Evolutionary conservation across 2,329 filamentous ascomycete species (phyloP), one percentile per base, ranked within the genome.

Genomic region (Emmonsiellopsis sp.): DNA sequence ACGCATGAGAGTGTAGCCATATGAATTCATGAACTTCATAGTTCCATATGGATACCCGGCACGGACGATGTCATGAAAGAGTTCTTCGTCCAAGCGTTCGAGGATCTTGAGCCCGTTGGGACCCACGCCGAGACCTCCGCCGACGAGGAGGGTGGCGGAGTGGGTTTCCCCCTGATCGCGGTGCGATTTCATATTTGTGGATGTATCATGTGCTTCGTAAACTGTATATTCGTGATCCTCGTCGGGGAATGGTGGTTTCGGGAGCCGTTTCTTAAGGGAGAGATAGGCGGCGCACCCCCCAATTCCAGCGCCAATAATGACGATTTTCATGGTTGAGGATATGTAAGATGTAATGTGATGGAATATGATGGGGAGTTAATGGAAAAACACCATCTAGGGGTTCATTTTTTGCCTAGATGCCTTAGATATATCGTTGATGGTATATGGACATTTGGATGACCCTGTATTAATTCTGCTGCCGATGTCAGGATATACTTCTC

Each of bases 291-390:
- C 53, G 50, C 69, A 70, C 31, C 71, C 72, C 48, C 64, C 63
- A 54, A 75, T 72, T 34, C 71, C 72, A 11, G 62, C 71, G n/a
- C 72, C 72, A 39, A 74, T 61, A 11, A 75, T 73, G 21, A 68
- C 61, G 39, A 74, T 71, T 55, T 71, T 72, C 71, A 73, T 73
- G n/a, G 17, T 49, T 40, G 10, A 27, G 21, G 17, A 17, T 2
- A 1, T 27, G 21, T 27, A 27, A 27, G 21, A 27, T 14, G 14
- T 14, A 14, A 14, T 14, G 14, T 14, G 14, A 14, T 14, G 14
- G 14, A 14, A 14, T 14, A 14, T 14, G 14, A 14, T 27, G 5
- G 21, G 21, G 21, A 27, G 21, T 27, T 27, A 27, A 4, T 27
- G 3, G 5, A 5, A 27, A 27, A 27, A 27, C 21, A 27, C 3